Evolutionary conservation across 2,329 filamentous ascomycete genomes (phyloP).

Genomic region (Ophiostoma piceae): DNA sequence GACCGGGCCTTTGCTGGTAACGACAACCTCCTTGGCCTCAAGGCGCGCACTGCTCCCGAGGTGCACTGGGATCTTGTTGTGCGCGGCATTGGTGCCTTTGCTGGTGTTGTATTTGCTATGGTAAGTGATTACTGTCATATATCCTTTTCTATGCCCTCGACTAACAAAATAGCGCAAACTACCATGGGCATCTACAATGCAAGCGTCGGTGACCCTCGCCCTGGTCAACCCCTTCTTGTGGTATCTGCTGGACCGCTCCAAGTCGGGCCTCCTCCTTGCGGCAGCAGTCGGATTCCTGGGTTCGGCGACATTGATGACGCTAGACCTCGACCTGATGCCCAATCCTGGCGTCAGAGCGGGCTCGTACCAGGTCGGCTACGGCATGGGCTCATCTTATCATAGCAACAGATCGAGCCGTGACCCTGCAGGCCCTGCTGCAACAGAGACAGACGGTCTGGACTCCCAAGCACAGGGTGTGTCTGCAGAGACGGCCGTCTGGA

Average conservation of each 20-base stretch:
- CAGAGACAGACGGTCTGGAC: conserved; percentile 22
- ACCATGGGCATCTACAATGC: conserved; percentile 91
- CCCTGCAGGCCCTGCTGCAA: neutral
- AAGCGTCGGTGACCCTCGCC: conserved; percentile 82
- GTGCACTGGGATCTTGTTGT: conserved; percentile 68
- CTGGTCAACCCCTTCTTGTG: conserved; percentile 90
- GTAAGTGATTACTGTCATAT: conserved; percentile 48
- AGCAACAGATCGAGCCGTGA: conserved; percentile 28
- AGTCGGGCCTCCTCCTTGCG: conserved; percentile 75
- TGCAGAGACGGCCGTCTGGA: conserved; percentile 75
- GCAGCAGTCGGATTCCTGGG: conserved; percentile 67
- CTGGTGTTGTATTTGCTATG: conserved; percentile 63
- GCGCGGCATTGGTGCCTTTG: conserved; percentile 55
- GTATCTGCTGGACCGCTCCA: conserved; percentile 92
- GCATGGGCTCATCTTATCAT: neutral
- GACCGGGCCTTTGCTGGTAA: conserved; percentile 44
- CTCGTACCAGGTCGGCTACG: conserved; percentile 22
- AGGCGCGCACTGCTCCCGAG: conserved; percentile 38
- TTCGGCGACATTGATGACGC: conserved; percentile 65
- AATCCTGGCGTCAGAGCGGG: conserved; percentile 45
- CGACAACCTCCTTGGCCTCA: conserved; percentile 28
- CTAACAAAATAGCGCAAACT: conserved; percentile 62
- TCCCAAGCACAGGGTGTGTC: conserved; percentile 45
- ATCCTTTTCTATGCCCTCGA: neutral
- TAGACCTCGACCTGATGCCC: conserved; percentile 75